Conservation (phyloP, 805 yeast genomes). For the Wickerhamomyces canadensis region DNA sequence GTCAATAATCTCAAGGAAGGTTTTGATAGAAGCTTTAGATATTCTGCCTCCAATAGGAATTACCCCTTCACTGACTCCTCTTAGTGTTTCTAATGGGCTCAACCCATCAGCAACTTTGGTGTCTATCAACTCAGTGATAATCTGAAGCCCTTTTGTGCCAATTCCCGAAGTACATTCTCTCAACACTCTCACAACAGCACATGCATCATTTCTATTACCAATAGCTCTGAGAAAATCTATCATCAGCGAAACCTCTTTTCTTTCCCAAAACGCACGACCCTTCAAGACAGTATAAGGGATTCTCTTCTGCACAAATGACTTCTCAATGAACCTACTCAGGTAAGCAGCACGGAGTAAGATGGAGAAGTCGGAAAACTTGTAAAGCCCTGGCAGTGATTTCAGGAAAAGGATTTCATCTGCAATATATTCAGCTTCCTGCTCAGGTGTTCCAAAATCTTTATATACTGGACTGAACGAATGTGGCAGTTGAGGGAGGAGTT, state of each 20-base stretch:
- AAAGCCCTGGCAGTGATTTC: conserved; percentile 37
- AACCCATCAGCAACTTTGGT: neutral
- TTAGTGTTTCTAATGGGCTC: conserved; percentile 10
- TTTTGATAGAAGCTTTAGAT: conserved; percentile 2
- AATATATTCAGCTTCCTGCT: conserved; percentile 54
- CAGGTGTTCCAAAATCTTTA: conserved; percentile 33
- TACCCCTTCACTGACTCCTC: conserved; percentile 2
- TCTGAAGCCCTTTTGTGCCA: conserved; percentile 40
- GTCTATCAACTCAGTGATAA: neutral
- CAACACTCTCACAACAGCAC: conserved; percentile 54
- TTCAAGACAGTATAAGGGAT: conserved; percentile 66
- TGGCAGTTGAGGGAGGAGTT: conserved; percentile 41
- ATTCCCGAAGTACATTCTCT: conserved; percentile 52
- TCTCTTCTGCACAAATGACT: conserved; percentile 44
- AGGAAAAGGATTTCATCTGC: conserved; percentile 49
- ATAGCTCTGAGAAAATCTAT: conserved; percentile 63
- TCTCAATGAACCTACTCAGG: conserved; percentile 60
- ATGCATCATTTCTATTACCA: conserved; percentile 49
- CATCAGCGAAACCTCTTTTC: conserved; percentile 58
- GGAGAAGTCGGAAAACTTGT: conserved; percentile 58
- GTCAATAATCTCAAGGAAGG: conserved; percentile 1
- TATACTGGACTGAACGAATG: conserved; percentile 43
- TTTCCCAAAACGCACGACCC: conserved; percentile 78
- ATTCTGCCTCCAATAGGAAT: neutral
- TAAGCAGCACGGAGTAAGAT: conserved; percentile 62